Percentiles rank a stretch among this genome's conserved stretches.
These are phyloP conservation scores for Schizothecium vesticola DNA, from an alignment of 495 filamentous ascomycete species.

Conservation along the genomic window DNA sequence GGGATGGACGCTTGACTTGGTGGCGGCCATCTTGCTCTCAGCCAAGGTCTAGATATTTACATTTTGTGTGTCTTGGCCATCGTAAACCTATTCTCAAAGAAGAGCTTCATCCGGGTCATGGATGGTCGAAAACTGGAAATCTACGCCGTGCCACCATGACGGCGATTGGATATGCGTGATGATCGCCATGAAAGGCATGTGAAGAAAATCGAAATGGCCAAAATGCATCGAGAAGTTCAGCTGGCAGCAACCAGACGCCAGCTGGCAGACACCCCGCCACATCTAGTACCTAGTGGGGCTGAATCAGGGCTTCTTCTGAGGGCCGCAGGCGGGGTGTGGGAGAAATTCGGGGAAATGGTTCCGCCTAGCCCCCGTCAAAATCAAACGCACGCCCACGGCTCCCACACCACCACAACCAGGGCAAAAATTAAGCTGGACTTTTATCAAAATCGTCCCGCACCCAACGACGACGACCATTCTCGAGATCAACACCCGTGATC, in stretches of 20 bases:
- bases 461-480: constrained; percentile 19
- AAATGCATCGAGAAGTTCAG: background rate
- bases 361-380: constrained; percentile 20
- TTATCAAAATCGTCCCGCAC: constrained; percentile 28
- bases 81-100: background rate
- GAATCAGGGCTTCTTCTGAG: background rate
- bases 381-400: constrained; percentile 12
- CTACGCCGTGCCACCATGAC: background rate
- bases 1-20: too few relatives aligned
- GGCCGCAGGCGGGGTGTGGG: background rate
- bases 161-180: background rate
- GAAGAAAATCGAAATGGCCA: background rate
- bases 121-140: background rate
- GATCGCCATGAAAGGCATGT: background rate
- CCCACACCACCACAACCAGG: constrained; percentile 11
- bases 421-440: constrained; percentile 27
- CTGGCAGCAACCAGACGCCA: background rate
- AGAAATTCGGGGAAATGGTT: constrained; percentile 27
- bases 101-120: background rate
- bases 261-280: background rate
- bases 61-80: background rate
- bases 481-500: constrained; percentile 17
- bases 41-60: background rate
- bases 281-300: background rate
- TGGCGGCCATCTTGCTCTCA: background rate